Conservation (phyloP, 1,139 yeast species). For the Pichia cactophila region DNA sequence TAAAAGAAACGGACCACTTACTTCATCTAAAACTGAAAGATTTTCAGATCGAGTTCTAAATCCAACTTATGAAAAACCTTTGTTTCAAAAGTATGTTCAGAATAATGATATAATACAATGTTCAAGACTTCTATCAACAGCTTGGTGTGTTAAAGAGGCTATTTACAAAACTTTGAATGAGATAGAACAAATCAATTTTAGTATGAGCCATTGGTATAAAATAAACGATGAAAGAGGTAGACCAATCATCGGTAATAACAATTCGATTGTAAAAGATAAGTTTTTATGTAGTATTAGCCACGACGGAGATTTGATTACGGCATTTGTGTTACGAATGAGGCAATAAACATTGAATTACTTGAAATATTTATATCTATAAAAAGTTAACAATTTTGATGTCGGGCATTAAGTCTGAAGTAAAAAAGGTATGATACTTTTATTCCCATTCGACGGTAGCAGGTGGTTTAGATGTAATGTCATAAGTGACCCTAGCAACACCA, state of each 20-base stretch:
- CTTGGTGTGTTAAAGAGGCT: constrained; percentile 78
- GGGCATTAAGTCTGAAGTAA: too few species aligned
- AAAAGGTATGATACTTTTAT: constrained; percentile 33
- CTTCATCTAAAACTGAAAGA: constrained; percentile 30
- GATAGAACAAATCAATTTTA: constrained; percentile 42
- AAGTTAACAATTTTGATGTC: not conserved
- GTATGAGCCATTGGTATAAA: constrained; percentile 58
- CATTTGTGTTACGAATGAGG: constrained; percentile 37
- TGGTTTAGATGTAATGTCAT: constrained; percentile 97
- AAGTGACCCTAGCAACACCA: constrained; percentile 98
- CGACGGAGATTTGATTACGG: constrained; percentile 47
- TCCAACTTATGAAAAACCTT: constrained; percentile 38
- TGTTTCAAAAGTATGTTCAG: constrained; percentile 24
- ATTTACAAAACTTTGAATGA: constrained; percentile 52
- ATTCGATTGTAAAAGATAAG: constrained; percentile 30
- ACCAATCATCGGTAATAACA: constrained; percentile 34
- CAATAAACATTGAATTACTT: not conserved
- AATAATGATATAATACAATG: constrained; percentile 24
- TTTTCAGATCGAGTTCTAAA: constrained; percentile 47
- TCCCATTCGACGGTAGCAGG: constrained; percentile 99
- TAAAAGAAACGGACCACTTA: constrained; percentile 24
- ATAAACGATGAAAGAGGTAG: constrained; percentile 28
- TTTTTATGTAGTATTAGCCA: constrained; percentile 56
- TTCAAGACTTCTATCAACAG: constrained; percentile 35
- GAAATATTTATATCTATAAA: not conserved